Percentiles rank a stretch among this genome's conserved stretches.
Evolutionary conservation across 192 early-diverging fungal genomes (phyloP).

Genomic region (Spizellomyces punctatus): DNA sequence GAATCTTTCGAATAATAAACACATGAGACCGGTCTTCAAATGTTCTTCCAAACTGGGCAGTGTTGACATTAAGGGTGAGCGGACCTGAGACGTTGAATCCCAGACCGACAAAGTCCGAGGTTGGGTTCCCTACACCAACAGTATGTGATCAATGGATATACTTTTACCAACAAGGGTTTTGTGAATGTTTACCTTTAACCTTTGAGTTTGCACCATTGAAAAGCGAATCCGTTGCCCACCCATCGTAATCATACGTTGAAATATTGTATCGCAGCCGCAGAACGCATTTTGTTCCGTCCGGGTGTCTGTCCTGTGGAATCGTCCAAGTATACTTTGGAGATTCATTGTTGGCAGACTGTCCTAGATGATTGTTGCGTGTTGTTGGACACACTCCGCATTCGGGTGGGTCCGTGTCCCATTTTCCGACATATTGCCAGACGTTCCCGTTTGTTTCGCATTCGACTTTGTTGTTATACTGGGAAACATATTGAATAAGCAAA

Average conservation of each 20-base stretch:
- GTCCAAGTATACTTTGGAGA: slow-evolving; percentile 34
- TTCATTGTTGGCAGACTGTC: slow-evolving; percentile 14
- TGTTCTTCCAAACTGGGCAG: slow-evolving; percentile 43
- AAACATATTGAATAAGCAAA: neutral
- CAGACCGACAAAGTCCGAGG: slow-evolving; percentile 36
- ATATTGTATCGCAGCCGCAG: slow-evolving; percentile 43
- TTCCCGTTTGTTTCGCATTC: slow-evolving; percentile 26
- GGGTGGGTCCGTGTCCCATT: slow-evolving; percentile 23
- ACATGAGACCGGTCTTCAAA: slow-evolving; percentile 47
- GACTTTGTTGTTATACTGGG: slow-evolving; percentile 31
- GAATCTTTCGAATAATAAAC: slow-evolving; percentile 36
- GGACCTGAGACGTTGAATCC: slow-evolving; percentile 42
- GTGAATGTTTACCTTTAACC: slow-evolving; percentile 13
- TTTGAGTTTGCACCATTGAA: slow-evolving; percentile 24
- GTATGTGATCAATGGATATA: slow-evolving; percentile 15
- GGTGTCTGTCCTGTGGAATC: slow-evolving; percentile 34
- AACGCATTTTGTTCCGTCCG: slow-evolving; percentile 40
- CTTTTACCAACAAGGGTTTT: no score
- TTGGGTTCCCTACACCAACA: slow-evolving; percentile 26
- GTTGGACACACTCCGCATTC: slow-evolving; percentile 38
- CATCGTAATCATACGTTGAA: slow-evolving; percentile 33
- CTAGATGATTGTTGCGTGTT: slow-evolving; percentile 40
- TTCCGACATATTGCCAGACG: slow-evolving; percentile 17
- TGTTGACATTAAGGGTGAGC: slow-evolving; percentile 41
- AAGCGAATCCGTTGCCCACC: slow-evolving; percentile 13